Percentiles rank a stretch among this genome's conserved stretches.
These are phyloP conservation scores for Aspergillus spinulosporus DNA, from an alignment of 2,329 filamentous ascomycete genomes.

Conservation along the genomic window DNA sequence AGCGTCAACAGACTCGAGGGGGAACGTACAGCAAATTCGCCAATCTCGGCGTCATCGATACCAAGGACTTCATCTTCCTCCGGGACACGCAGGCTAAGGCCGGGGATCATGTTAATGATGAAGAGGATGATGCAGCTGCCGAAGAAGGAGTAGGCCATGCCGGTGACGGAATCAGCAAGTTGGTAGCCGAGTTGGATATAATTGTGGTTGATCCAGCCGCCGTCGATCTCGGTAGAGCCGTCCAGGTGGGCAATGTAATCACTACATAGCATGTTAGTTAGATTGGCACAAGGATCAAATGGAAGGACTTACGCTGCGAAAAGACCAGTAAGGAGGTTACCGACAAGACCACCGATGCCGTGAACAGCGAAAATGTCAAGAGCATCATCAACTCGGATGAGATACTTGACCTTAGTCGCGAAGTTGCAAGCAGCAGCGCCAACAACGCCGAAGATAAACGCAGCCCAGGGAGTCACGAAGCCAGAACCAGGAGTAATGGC, in stretches of 20 bases:
- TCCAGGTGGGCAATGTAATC: constrained; percentile 83
- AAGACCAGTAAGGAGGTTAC: constrained; percentile 76
- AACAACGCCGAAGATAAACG: constrained; percentile 74
- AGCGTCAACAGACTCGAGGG: background rate
- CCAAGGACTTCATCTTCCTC: constrained; percentile 80
- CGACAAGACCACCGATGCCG: constrained; percentile 73
- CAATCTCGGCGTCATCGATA: constrained; percentile 86
- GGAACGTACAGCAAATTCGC: constrained; percentile 74
- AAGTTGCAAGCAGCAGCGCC: constrained; percentile 82
- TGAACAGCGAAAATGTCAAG: constrained; percentile 88
- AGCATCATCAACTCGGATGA: constrained; percentile 77
- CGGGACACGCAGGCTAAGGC: constrained; percentile 69
- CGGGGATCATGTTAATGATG: constrained; percentile 75
- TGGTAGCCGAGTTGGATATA: constrained; percentile 84
- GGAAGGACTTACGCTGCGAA: constrained; percentile 66
- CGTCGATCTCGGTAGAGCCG: constrained; percentile 64
- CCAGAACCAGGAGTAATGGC: constrained; percentile 86
- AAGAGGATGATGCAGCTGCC: constrained; percentile 78
- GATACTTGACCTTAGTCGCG: constrained; percentile 86
- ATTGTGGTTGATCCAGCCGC: constrained; percentile 81
- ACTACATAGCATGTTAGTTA: constrained; percentile 30
- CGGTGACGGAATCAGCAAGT: constrained; percentile 75
- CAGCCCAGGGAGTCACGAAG: constrained; percentile 81
- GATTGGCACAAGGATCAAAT: too few species aligned
- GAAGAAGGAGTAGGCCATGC: constrained; percentile 74